Evolutionary conservation across 164 flowering plant species (phyloP).

Genomic region (Aristolochia contorta): DNA sequence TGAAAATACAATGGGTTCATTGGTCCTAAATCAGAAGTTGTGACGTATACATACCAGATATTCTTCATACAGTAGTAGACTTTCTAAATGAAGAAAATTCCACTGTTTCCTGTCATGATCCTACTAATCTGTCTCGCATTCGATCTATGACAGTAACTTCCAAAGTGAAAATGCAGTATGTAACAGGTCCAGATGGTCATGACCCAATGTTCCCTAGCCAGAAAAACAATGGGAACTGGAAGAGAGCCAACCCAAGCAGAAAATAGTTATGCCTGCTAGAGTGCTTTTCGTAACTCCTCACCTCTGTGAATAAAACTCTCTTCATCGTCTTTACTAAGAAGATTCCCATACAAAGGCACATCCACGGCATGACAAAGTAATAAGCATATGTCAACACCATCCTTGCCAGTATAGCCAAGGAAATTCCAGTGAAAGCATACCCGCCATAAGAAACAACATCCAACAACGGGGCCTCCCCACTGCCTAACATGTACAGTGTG

Average conservation of each 20-base stretch:
- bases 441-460: conserved; percentile 45
- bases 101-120: too few relatives aligned
- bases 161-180: too few relatives aligned
- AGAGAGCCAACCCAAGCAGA: conserved; percentile 30
- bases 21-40: too few relatives aligned
- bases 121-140: too few relatives aligned
- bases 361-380: conserved; percentile 30
- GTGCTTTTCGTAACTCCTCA: conserved; percentile 21
- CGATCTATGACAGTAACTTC: too few relatives aligned
- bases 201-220: conserved; percentile 33
- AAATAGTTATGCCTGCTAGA: conserved; percentile 33
- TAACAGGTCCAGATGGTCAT: conserved; percentile 2
- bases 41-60: too few relatives aligned
- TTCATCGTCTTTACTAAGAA: conserved; percentile 43
- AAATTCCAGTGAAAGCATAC: conserved; percentile 36
- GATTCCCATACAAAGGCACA: conserved; percentile 35
- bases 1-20: too few relatives aligned
- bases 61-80: too few relatives aligned
- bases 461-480: conserved; percentile 32
- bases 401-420: conserved; percentile 31
- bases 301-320: conserved; percentile 32
- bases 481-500: conserved; percentile 24
- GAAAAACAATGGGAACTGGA: conserved; percentile 37
- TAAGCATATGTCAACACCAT: conserved; percentile 27
- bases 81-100: too few relatives aligned